Percentiles rank a stretch among this genome's conserved stretches.
phyloP scores from a whole-genome alignment of 371 early-diverging fungal species.

The Cokeromyces recurvatus region DNA sequence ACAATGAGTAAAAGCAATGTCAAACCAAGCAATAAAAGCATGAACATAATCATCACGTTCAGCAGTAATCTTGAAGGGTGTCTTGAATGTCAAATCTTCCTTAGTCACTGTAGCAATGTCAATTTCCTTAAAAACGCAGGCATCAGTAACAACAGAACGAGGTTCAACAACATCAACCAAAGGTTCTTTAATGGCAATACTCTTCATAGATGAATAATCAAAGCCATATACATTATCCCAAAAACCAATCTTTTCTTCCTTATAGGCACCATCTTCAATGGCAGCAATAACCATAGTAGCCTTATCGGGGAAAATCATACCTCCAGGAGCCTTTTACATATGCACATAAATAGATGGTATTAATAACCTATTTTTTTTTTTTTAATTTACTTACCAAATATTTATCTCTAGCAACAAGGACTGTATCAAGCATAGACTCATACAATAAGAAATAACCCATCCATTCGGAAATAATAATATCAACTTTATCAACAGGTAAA shows the following conservation, averaged over 20 bases:
- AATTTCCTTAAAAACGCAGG: slow-evolving; percentile 76
- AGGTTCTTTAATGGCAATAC: slow-evolving; percentile 85
- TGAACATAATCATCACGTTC: slow-evolving; percentile 81
- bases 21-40: slow-evolving; percentile 93
- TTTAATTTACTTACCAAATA: slow-evolving; percentile 76
- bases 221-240: slow-evolving; percentile 95
- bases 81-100: slow-evolving; percentile 79
- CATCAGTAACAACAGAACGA: slow-evolving; percentile 70
- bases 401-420: slow-evolving; percentile 91
- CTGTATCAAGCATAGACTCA: slow-evolving; percentile 98
- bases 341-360: slow-evolving; percentile 8
- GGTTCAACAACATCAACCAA: slow-evolving; percentile 88
- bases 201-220: slow-evolving; percentile 86
- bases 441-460: slow-evolving; percentile 98
- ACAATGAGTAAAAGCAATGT: slow-evolving; percentile 85
- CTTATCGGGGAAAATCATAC: slow-evolving; percentile 89
- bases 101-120: slow-evolving; percentile 79
- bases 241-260: slow-evolving; percentile 90
- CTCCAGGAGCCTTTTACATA: slow-evolving; percentile 62
- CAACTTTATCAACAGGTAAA: slow-evolving; percentile 87
- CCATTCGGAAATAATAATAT: slow-evolving; percentile 98
- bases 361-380: too few species aligned
- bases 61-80: slow-evolving; percentile 74
- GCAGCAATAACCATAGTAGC: slow-evolving; percentile 90
- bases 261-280: slow-evolving; percentile 92